Base-by-base conservation (phyloP, 2,329 filamentous ascomycete genomes). In the Pseudonectria buxi region DNA sequence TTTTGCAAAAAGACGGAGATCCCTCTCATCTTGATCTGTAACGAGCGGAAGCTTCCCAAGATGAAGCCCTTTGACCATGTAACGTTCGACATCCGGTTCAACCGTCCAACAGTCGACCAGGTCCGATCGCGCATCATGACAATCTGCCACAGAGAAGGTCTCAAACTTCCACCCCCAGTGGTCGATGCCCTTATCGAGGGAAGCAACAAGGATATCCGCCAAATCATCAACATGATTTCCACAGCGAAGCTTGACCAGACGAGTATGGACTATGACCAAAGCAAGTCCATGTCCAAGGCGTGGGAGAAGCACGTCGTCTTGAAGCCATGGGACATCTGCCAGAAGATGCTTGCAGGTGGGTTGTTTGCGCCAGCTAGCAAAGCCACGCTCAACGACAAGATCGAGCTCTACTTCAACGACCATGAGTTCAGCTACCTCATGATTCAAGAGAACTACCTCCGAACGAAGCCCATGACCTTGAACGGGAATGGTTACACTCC, bases 341-440 rank as follows among this genome's bases (percentile, higher is more conserved):
- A 84, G 56, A 95, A 95, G 65, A 87, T 98, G 57, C 76, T 98
- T 6, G 86, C 78, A 16, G 82, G 87, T 4, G 86, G 87, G 26
- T 78, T 95, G 62, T 98, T 96, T 62, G 74, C 85, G 15, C 74
- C 81, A 4, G 78, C 81, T 32, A 94, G 87, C 63, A 94, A 86
- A 47, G 71, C 86, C 3, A 94, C 87, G 0, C 68, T 98, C 25
- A 96, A 96, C 57, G 90, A 98, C 61, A 98, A 98, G 70, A 92
- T 94, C 44, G 90, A 98, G 63, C 77, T 98, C 2, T 98, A 98
- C 61, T 98, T 98, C 71, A 96, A 98, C 59, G 92, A 98, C 53
- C 92, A 98, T 55, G 92, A 98, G 53, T 94, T 96, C 64, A 95
- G 88, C 54, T 92, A 82, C 55, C 70, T 98, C 35, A 96, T 98